phyloP scores from a whole-genome alignment of 176 grass and related monocot genomes.

The Phoenix dactylifera region DNA sequence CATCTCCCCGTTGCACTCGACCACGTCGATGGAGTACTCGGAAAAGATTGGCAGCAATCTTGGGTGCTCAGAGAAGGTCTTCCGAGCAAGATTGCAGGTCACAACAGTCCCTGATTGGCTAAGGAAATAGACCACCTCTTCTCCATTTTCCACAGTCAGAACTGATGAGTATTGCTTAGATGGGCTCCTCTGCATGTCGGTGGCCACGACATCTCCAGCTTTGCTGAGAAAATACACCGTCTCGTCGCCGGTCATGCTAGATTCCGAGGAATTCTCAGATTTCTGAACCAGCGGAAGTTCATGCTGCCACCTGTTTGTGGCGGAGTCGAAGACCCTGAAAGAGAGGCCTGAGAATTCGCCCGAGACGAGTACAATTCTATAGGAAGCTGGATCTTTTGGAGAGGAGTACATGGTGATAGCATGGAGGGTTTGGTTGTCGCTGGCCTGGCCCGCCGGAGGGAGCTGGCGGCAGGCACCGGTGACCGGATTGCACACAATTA shows the following conservation, averaged over 20 bases:
- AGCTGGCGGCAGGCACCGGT: slow-evolving; percentile 49
- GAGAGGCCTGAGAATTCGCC: slow-evolving; percentile 54
- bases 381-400: slow-evolving; percentile 12
- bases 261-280: slow-evolving; percentile 6
- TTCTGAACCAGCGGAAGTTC: slow-evolving; percentile 31
- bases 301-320: slow-evolving; percentile 35
- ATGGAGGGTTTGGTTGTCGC: slow-evolving; percentile 19
- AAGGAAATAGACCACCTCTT: slow-evolving; percentile 59
- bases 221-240: slow-evolving; percentile 77
- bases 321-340: slow-evolving; percentile 42
- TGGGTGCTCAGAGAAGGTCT: slow-evolving; percentile 48
- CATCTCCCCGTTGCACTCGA: slow-evolving; percentile 46
- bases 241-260: slow-evolving; percentile 20
- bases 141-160: slow-evolving; percentile 19
- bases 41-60: slow-evolving; percentile 40
- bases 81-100: slow-evolving; percentile 45
- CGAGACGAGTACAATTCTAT: slow-evolving; percentile 45
- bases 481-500: slow-evolving; percentile 64
- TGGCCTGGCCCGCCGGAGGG: slow-evolving; percentile 15
- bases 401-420: slow-evolving; percentile 60
- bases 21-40: slow-evolving; percentile 89
- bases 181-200: slow-evolving; percentile 57
- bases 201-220: slow-evolving; percentile 57
- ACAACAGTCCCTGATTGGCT: slow-evolving; percentile 49
- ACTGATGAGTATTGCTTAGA: slow-evolving; percentile 58